Base-by-base conservation (phyloP, 176 grass and related monocot genomes). In the Oryza meridionalis region DNA sequence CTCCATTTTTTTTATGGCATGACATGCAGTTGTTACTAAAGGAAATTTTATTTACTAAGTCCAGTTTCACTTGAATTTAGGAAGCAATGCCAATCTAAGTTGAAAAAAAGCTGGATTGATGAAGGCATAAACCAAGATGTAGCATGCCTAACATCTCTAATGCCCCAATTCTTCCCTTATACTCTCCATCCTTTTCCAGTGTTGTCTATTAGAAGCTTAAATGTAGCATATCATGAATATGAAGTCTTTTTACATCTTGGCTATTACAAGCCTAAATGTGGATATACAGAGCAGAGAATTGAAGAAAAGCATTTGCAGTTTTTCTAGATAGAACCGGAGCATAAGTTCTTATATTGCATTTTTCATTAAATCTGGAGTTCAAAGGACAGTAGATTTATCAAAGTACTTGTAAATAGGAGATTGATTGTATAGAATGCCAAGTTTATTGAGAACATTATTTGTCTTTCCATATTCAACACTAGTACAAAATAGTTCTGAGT, bases 251-350 rank as follows among this genome's bases (percentile, higher is more conserved):
- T 49, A 16, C 1, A 22, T 5, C 43, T 50, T 80, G 44, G 26
- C 32, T 25, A 72, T 70, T 78, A 79, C 50, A 84, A 79, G 55
- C 19, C 44, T 21, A 35, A 72, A 25, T 43, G 2, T 84, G 17
- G 58, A 80, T 27, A 72, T 61, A 21, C 47, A 49, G 38, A n/a
- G 21, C n/a, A 11, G 14, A 75, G 66, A 72, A 25, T 80, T 78
- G 58, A 67, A 73, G 29, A 42, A 17, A 29, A 58, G 50, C 5
- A 79, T 73, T 73, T 42, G 9, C 44, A 66, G 9, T 43, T 84
- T 46, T 31, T 51, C 19, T 58, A 4, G 24, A 35, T 59, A 59
- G 24, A 69, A 58, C 0, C 12, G 21, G 32, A 72, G 9, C 25
- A 79, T 10, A 66, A 42, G 12, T 58, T 1, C 73, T 35, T 24